Percentiles rank a stretch among this genome's conserved stretches.
phyloP scores from a whole-genome alignment of 2,329 filamentous ascomycete genomes.

The Paecilomyces variotii region DNA sequence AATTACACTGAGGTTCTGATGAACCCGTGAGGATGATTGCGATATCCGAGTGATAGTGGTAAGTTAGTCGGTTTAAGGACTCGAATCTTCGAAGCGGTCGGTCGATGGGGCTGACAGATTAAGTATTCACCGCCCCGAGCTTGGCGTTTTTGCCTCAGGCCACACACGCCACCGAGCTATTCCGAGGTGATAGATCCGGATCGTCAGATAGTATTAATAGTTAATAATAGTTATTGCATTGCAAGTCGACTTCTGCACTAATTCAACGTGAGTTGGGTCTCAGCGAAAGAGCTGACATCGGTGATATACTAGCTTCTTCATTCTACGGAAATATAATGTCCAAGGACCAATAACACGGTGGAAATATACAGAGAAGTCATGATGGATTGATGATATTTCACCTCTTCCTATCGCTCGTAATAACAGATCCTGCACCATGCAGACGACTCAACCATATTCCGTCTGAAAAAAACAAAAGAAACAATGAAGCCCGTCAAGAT shows the following conservation, averaged over 20 bases:
- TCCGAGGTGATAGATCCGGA: no score
- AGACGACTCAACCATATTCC: neutral
- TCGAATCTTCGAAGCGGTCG: neutral
- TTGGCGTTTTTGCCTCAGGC: neutral
- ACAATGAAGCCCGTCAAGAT: neutral
- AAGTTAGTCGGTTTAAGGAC: neutral
- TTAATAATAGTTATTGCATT: no score
- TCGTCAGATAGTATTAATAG: no score
- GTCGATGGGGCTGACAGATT: neutral
- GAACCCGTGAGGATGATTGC: neutral
- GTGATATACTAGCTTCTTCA: no score
- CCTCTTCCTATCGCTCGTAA: neutral
- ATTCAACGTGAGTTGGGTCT: no score
- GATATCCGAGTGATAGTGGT: neutral
- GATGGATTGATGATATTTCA: neutral
- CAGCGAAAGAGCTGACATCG: no score
- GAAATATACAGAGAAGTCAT: neutral
- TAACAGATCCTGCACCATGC: neutral
- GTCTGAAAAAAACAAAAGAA: neutral
- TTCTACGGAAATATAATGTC: no score
- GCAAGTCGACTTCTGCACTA: no score
- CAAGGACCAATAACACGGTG: no score
- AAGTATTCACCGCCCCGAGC: no score
- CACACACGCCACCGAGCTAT: neutral
- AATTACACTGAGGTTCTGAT: neutral